Evolutionary conservation across 495 filamentous ascomycete species (phyloP).

Genomic region (Lophiotrema nucula): DNA sequence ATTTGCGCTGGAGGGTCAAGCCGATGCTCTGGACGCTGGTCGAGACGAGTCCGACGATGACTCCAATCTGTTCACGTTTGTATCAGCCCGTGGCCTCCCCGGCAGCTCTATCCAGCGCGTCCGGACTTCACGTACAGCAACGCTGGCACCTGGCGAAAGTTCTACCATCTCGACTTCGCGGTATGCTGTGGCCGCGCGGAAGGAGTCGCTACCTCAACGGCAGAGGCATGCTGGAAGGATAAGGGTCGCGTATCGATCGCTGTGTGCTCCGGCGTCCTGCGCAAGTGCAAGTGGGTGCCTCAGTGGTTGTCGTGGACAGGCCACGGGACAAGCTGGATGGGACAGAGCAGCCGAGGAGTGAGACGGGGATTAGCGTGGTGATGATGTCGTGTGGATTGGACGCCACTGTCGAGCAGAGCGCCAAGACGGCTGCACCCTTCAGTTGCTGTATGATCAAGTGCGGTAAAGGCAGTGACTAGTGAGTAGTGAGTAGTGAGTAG

Average conservation of each 20-base stretch:
- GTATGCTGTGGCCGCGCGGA: conserved; percentile 3
- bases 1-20: conserved; percentile 97
- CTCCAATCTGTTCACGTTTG: conserved; percentile 64
- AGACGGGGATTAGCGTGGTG: conserved; percentile 28
- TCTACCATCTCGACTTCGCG: conserved; percentile 74
- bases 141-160: conserved; percentile 80
- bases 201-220: conserved; percentile 19
- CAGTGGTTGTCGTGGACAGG: neutral
- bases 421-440: neutral
- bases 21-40: conserved; percentile 93
- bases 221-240: conserved; percentile 21
- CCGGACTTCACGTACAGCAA: conserved; percentile 74
- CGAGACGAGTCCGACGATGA: conserved; percentile 87
- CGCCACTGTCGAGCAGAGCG: neutral
- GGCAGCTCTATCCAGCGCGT: too few species aligned
- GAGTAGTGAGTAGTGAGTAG: too few species aligned
- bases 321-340: conserved; percentile 8
- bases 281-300: conserved; percentile 4
- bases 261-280: conserved; percentile 14
- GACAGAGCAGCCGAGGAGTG: conserved; percentile 22
- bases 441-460: too few species aligned
- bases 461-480: too few species aligned
- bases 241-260: conserved; percentile 3
- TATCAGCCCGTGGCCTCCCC: too few species aligned
- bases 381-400: conserved; percentile 31